phyloP scores from a whole-genome alignment of 78 protist genomes.

The slime mould (Dictyostelium discoideum) region DNA sequence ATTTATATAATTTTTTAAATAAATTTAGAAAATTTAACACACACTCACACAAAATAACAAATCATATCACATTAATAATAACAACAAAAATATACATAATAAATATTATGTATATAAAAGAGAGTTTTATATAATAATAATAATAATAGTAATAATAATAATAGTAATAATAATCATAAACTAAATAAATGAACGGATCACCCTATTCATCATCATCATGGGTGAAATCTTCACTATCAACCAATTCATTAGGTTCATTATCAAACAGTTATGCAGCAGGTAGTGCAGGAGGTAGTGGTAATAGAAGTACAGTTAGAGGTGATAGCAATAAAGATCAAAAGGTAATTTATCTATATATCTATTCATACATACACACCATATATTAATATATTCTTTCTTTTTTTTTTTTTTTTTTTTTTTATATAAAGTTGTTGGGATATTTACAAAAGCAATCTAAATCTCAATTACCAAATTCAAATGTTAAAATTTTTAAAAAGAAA shows the following conservation, averaged over 20 bases:
- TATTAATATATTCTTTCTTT: background rate
- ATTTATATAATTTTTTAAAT: too few species aligned
- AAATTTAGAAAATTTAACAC: too few species aligned
- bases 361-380: too few species aligned
- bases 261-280: background rate
- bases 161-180: background rate
- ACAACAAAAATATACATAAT: background rate
- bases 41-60: background rate
- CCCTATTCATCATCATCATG: background rate
- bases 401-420: background rate
- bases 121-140: background rate
- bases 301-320: background rate
- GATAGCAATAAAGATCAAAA: background rate
- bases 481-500: slow-evolving; percentile 67
- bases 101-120: background rate
- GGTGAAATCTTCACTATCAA: background rate
- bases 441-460: slow-evolving; percentile 66
- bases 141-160: background rate
- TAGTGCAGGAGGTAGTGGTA: background rate
- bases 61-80: background rate
- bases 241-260: background rate
- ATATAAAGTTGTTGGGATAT: slow-evolving; percentile 41
- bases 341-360: background rate
- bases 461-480: slow-evolving; percentile 22
- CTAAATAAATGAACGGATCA: background rate